A percentile compares a stretch with the other conserved stretches of the same genome.
phyloP scores from a whole-genome alignment of 2,329 filamentous ascomycete genomes.

The Penicillium sumatraense region DNA sequence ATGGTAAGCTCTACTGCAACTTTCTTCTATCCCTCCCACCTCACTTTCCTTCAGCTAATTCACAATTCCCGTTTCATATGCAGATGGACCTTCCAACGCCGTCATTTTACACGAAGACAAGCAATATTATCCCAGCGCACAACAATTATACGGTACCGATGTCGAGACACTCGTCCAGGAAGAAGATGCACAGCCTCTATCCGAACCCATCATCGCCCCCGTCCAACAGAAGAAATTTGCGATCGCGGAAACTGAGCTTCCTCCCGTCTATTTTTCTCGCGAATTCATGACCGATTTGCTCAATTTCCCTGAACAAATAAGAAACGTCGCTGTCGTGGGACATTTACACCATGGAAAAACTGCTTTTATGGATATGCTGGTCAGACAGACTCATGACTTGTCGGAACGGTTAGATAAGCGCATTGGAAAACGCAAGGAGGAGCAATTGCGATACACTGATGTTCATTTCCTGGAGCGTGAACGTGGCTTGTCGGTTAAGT shows the following conservation, averaged over 20 bases:
- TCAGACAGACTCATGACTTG: conserved; percentile 92
- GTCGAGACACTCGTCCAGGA: conserved; percentile 97
- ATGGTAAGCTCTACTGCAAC: conserved; percentile 62
- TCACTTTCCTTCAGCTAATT: conserved; percentile 32
- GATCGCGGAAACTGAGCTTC: conserved; percentile 88
- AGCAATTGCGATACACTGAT: conserved; percentile 94
- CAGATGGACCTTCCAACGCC: conserved; percentile 89
- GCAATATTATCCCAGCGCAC: conserved; percentile 98
- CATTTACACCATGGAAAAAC: conserved; percentile 98
- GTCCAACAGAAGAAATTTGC: conserved; percentile 96
- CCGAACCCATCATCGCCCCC: conserved; percentile 90
- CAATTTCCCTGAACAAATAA: conserved; percentile 92
- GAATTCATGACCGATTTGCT: conserved; percentile 94
- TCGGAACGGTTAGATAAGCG: conserved; percentile 77
- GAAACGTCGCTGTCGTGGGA: conserved; percentile 89
- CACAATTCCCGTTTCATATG: conserved; percentile 53
- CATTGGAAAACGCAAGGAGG: conserved; percentile 79
- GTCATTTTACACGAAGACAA: conserved; percentile 99
- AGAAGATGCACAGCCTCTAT: conserved; percentile 91
- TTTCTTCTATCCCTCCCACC: not conserved
- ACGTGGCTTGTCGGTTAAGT: conserved; percentile 87
- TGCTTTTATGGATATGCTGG: conserved; percentile 97
- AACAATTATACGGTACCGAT: conserved; percentile 91
- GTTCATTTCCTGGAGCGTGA: conserved; percentile 87
- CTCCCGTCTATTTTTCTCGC: conserved; percentile 83